These are phyloP conservation scores for Apiotrichum gracile DNA, from an alignment of 1,284 basidiomycete species.

Conservation along the genomic window DNA sequence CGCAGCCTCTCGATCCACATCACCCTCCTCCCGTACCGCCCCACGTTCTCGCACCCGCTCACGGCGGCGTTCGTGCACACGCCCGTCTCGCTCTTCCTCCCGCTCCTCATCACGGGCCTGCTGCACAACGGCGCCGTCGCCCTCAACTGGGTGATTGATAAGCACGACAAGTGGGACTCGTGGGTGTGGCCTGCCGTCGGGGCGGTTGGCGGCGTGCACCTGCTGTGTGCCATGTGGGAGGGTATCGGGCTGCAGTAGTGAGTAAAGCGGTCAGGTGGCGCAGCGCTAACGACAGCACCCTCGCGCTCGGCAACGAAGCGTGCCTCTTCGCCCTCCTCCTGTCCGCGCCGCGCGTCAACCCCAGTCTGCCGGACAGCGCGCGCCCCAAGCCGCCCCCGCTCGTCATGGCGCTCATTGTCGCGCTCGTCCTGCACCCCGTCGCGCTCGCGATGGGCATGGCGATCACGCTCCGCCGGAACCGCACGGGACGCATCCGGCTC, in stretches of 20 bases:
- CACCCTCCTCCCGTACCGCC: conserved; percentile 40
- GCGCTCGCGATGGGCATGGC: conserved; percentile 35
- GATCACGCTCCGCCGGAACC: conserved; percentile 26
- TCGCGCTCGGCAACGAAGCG: conserved; percentile 39
- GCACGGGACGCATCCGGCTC: conserved; percentile 44
- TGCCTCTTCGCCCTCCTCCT: conserved; percentile 44
- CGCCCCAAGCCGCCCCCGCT: conserved; percentile 38
- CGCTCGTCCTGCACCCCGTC: conserved; percentile 44
- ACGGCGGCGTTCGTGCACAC: conserved; percentile 52
- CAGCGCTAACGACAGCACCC: conserved; percentile 20
- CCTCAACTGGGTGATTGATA: conserved; percentile 46
- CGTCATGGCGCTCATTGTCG: conserved; percentile 38
- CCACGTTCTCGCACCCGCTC: conserved; percentile 46
- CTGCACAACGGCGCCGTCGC: conserved; percentile 51
- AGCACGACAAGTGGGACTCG: conserved; percentile 19
- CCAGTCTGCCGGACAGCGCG: conserved; percentile 28
- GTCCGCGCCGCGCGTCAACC: conserved; percentile 31
- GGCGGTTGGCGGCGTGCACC: conserved; percentile 33
- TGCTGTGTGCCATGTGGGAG: conserved; percentile 38
- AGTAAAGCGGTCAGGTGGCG: conserved; percentile 6
- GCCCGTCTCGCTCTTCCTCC: conserved; percentile 50
- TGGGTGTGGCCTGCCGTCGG: conserved; percentile 43
- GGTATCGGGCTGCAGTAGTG: conserved; percentile 32
- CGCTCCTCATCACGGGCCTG: conserved; percentile 49
- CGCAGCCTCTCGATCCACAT: conserved; percentile 42